Evolutionary conservation across 768 basidiomycete genomes (phyloP).

Genomic region (Suillus cothurnatus): DNA sequence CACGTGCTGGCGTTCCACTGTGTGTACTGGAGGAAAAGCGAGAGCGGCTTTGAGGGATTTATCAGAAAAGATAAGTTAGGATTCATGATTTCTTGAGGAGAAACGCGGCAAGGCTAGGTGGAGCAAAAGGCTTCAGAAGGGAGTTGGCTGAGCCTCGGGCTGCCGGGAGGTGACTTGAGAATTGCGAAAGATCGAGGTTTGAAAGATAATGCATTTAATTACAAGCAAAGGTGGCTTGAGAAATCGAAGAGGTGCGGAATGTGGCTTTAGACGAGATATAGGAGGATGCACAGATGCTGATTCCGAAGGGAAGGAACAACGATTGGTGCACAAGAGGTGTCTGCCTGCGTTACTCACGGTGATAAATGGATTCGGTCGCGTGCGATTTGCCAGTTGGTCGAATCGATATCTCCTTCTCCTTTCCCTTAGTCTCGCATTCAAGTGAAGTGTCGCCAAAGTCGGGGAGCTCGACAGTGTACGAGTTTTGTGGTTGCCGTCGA

Average conservation of each 20-base stretch:
- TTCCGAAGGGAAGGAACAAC: too few relatives aligned
- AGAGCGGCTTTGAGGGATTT: constrained; percentile 53
- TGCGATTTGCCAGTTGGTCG: background rate
- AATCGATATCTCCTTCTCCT: background rate
- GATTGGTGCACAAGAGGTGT: background rate
- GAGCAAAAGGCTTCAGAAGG: constrained; percentile 28
- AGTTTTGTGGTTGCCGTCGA: constrained; percentile 22
- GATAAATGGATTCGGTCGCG: background rate
- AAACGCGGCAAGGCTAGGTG: constrained; percentile 29
- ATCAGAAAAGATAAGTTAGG: constrained; percentile 57
- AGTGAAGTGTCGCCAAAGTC: background rate
- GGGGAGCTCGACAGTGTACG: constrained; percentile 12
- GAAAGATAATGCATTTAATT: background rate
- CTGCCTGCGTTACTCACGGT: background rate
- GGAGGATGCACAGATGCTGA: background rate
- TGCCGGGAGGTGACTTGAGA: constrained; percentile 32
- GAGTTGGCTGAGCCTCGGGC: constrained; percentile 17
- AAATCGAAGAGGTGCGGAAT: background rate
- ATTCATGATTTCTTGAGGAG: constrained; percentile 39
- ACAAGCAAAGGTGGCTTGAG: constrained; percentile 20
- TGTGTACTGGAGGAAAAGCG: constrained; percentile 55
- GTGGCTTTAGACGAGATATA: background rate
- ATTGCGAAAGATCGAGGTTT: constrained; percentile 13
- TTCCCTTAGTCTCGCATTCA: background rate
- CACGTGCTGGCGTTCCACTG: constrained; percentile 55